phyloP scores from a whole-genome alignment of 768 basidiomycete genomes.

The Suillus lakei region DNA sequence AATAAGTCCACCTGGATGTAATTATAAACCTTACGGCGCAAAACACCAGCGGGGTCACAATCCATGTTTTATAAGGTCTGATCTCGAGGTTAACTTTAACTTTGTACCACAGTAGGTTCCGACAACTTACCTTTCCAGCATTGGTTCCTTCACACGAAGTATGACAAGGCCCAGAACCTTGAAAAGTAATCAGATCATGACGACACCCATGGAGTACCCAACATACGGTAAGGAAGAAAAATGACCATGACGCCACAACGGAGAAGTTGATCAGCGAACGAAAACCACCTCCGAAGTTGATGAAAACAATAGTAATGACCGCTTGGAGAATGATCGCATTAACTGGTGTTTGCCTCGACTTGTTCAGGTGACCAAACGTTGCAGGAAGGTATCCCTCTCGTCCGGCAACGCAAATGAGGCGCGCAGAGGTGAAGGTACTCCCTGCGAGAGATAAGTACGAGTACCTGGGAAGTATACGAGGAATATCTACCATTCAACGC shows the following conservation, averaged over 20 bases:
- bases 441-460: constrained; percentile 43
- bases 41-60: constrained; percentile 87
- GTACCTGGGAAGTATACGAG: not conserved
- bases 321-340: constrained; percentile 88
- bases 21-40: constrained; percentile 60
- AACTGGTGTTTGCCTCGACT: constrained; percentile 78
- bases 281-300: constrained; percentile 89
- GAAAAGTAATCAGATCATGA: constrained; percentile 4
- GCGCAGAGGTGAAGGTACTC: constrained; percentile 75
- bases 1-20: not conserved
- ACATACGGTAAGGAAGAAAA: constrained; percentile 83
- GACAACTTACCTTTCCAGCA: constrained; percentile 68
- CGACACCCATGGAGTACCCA: not conserved
- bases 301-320: constrained; percentile 73
- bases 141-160: constrained; percentile 88
- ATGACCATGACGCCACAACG: constrained; percentile 85
- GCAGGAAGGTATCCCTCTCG: constrained; percentile 87
- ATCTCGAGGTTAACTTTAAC: not conserved
- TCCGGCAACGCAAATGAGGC: constrained; percentile 88
- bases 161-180: constrained; percentile 90
- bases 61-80: constrained; percentile 93
- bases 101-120: not conserved
- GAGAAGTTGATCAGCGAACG: constrained; percentile 88
- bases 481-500: constrained; percentile 78
- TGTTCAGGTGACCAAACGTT: constrained; percentile 79